Percentiles rank a stretch among this genome's conserved stretches.
phyloP scores from a whole-genome alignment of 2,329 filamentous ascomycete species.

The Beauveria asiatica region DNA sequence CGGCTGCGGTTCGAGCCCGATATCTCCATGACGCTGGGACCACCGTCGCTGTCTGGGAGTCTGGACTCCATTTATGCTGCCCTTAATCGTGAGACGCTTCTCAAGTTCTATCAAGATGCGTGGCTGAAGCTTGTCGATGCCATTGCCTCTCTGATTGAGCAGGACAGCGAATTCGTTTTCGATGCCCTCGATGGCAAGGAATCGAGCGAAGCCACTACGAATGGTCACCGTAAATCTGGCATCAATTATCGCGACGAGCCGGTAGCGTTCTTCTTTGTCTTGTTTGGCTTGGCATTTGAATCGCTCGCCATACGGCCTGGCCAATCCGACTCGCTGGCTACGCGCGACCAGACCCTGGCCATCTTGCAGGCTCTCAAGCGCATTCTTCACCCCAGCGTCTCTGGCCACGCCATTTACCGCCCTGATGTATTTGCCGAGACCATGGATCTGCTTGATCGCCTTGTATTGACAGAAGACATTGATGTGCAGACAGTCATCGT shows the following conservation, averaged over 20 bases:
- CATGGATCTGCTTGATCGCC: constrained; percentile 87
- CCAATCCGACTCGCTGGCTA: constrained; percentile 45
- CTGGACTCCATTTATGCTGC: constrained; percentile 92
- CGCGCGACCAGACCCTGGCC: constrained; percentile 72
- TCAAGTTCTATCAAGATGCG: constrained; percentile 93
- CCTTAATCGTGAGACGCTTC: constrained; percentile 82
- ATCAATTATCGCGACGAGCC: constrained; percentile 98
- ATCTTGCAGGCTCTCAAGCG: constrained; percentile 90
- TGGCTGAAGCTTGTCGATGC: constrained; percentile 97
- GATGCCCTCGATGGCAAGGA: constrained; percentile 88
- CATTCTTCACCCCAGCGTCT: constrained; percentile 88
- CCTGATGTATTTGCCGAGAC: constrained; percentile 95
- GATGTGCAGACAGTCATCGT: constrained; percentile 89
- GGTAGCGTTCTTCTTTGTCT: constrained; percentile 96
- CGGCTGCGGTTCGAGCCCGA: constrained; percentile 91
- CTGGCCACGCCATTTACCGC: constrained; percentile 92
- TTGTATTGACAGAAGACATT: constrained; percentile 83
- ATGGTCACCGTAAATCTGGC: constrained; percentile 55
- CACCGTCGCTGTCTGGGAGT: constrained; percentile 72
- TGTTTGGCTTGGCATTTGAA: constrained; percentile 95
- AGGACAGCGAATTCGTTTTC: constrained; percentile 96
- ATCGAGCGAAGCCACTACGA: constrained; percentile 36
- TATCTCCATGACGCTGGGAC: constrained; percentile 82
- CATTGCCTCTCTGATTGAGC: constrained; percentile 92
- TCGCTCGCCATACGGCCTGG: constrained; percentile 74